These are phyloP conservation scores for Nepenthes alata DNA, from an alignment of 179 eudicot genomes.

Conservation along the genomic window DNA sequence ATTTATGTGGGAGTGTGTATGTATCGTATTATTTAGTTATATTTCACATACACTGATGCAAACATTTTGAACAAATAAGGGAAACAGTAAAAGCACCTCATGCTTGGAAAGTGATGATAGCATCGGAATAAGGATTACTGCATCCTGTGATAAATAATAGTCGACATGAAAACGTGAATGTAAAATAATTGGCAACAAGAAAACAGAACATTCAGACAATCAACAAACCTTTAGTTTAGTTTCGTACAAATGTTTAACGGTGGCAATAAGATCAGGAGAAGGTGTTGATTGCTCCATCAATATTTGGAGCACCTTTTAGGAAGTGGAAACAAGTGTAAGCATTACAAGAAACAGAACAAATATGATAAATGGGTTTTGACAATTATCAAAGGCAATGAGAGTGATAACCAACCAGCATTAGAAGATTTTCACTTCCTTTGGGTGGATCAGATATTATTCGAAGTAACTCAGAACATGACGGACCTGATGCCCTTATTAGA, in stretches of 20 bases:
- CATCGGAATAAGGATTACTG: constrained; percentile 70
- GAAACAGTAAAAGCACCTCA: constrained; percentile 42
- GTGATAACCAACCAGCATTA: constrained; percentile 50
- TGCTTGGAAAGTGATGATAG: constrained; percentile 64
- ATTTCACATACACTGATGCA: not conserved
- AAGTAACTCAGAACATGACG: constrained; percentile 68
- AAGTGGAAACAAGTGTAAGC: constrained; percentile 7
- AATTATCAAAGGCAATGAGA: not conserved
- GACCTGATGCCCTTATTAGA: constrained; percentile 63
- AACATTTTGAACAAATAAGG: not conserved
- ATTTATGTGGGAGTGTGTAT: too few relatives aligned
- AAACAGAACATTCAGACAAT: constrained; percentile 5
- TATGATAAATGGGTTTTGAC: constrained; percentile 1
- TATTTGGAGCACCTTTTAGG: constrained; percentile 58
- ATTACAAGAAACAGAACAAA: not conserved
- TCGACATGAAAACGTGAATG: not conserved
- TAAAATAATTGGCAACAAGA: not conserved
- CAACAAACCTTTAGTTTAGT: constrained; percentile 66
- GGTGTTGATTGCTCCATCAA: constrained; percentile 66
- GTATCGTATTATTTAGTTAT: too few relatives aligned
- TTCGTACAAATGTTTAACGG: constrained; percentile 75
- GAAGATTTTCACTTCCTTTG: constrained; percentile 80
- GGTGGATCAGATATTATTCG: constrained; percentile 81
- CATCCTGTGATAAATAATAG: constrained; percentile 53
- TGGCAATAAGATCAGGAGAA: constrained; percentile 56